Base-by-base conservation (phyloP, 2,329 filamentous ascomycete genomes). In the Calonectria honghensis region DNA sequence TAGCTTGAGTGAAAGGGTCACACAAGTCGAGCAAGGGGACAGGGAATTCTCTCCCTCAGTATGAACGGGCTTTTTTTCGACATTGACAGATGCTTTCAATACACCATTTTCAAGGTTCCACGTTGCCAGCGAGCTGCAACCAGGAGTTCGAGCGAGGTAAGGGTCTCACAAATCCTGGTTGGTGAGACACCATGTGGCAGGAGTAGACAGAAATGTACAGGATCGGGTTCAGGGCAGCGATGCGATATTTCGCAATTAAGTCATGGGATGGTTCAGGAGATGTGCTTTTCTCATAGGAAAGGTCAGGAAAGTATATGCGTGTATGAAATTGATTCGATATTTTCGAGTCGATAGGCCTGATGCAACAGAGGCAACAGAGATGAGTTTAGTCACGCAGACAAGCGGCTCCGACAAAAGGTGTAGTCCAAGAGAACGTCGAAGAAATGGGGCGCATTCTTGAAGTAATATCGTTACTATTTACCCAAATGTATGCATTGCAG, bases 111-210 rank as follows among this genome's bases (percentile, higher is more conserved):
- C 24, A 3, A 24, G 11, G n/a, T 11, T 4, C 18, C 45, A 4
- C 3, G 24, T 24, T 35, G 5, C n/a, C 6, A 9, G 3, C 20
- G 9, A 24, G 20, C 20, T 48, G 24, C 6, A 11, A 1, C 4
- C n/a, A 9, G n/a, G 10, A 48, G 24, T 24, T 13, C 45, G 31
- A 35, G 3, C 18, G 18, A n/a, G 29, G 31, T n/a, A 32, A 4
- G 35, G 29, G 29, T 13, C 11, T 35, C 31, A 57, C 29, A 57
- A 18, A 54, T 7, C 18, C 31, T 57, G 18, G 29, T n/a, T 82
- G 80, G 9, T 82, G 79, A 0, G 83, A 77, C 52, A 57, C 52
- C 52, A 54, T 20, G 31, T n/a, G 52, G 31, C 31, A 35, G 7
- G 18, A 31, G 20, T 13, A 10, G 18, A 3, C 18, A n/a, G 18